phyloP scores from a whole-genome alignment of 768 basidiomycete species.

The Russula ochroleuca region DNA sequence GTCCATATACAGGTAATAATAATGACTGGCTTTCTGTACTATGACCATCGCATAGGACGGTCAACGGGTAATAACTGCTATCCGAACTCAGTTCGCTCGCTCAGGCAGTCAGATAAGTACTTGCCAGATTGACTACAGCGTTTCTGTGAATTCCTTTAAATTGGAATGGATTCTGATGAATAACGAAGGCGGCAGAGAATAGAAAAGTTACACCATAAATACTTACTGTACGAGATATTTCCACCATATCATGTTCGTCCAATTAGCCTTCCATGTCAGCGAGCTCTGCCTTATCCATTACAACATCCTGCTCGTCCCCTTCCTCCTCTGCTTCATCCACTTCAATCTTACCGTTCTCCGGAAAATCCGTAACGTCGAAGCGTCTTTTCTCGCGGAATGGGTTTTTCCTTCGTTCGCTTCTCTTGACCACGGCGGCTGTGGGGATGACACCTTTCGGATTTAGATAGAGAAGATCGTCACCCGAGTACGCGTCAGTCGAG shows the following conservation, averaged over 20 bases:
- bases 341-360: slow-evolving; percentile 26
- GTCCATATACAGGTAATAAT: no score
- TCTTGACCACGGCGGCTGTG: slow-evolving; percentile 58
- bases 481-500: slow-evolving; percentile 67
- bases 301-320: slow-evolving; percentile 41
- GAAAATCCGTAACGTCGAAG: slow-evolving; percentile 56
- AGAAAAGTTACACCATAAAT: slow-evolving; percentile 4
- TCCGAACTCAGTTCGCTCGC: background rate
- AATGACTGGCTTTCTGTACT: no score
- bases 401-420: slow-evolving; percentile 50
- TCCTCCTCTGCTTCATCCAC: slow-evolving; percentile 39
- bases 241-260: background rate
- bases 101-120: background rate
- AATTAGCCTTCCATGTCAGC: slow-evolving; percentile 44
- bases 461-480: slow-evolving; percentile 72
- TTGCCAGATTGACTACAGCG: background rate
- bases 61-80: no score
- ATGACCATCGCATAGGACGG: no score
- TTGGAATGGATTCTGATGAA: background rate
- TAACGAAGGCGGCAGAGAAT: background rate
- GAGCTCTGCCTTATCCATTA: slow-evolving; percentile 36
- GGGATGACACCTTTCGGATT: slow-evolving; percentile 79
- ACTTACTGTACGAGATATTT: slow-evolving; percentile 9
- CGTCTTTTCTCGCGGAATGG: slow-evolving; percentile 65
- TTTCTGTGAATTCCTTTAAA: background rate